Evolutionary conservation across 2,329 filamentous ascomycete genomes (phyloP).

Genomic region (Ophiostoma ips): DNA sequence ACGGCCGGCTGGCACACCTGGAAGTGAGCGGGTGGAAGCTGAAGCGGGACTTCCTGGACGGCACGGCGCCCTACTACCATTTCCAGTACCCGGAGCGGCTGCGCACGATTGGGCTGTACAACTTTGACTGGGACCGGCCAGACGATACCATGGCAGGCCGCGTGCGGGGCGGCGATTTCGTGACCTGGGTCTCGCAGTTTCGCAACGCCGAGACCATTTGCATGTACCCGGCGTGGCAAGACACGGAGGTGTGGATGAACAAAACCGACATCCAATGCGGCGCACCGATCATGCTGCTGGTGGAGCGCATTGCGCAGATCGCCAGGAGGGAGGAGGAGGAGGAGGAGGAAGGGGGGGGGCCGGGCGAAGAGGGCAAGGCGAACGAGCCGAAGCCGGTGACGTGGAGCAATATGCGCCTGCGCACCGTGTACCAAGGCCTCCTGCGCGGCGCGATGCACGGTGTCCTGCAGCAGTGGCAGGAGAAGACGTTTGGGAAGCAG

Average conservation of each 20-base stretch:
- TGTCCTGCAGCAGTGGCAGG: background rate
- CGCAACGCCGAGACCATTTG: slow-evolving; percentile 4
- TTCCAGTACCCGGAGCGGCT: slow-evolving; percentile 5
- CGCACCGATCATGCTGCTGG: slow-evolving; percentile 3
- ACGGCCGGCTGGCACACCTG: slow-evolving; percentile 7
- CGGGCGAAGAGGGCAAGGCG: background rate
- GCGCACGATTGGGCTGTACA: slow-evolving; percentile 9
- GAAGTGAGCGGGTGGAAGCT: slow-evolving; percentile 5
- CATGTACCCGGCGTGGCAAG: slow-evolving; percentile 6
- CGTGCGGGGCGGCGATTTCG: slow-evolving; percentile 2
- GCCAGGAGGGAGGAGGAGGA: too few relatives aligned
- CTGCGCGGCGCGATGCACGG: slow-evolving; percentile 1
- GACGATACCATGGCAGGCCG: background rate
- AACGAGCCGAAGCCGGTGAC: too few relatives aligned
- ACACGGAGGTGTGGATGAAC: background rate
- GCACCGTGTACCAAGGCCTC: slow-evolving; percentile 8
- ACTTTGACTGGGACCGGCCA: slow-evolving; percentile 6
- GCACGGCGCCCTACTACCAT: background rate
- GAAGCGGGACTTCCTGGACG: background rate
- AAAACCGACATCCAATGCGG: background rate
- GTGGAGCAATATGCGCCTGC: background rate
- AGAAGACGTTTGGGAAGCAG: background rate
- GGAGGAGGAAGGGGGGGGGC: too few relatives aligned
- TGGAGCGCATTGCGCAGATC: slow-evolving; percentile 1
- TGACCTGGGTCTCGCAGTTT: slow-evolving; percentile 12